Evolutionary conservation across 768 basidiomycete genomes (phyloP).

Genomic region (Paxillus rubicundulus): DNA sequence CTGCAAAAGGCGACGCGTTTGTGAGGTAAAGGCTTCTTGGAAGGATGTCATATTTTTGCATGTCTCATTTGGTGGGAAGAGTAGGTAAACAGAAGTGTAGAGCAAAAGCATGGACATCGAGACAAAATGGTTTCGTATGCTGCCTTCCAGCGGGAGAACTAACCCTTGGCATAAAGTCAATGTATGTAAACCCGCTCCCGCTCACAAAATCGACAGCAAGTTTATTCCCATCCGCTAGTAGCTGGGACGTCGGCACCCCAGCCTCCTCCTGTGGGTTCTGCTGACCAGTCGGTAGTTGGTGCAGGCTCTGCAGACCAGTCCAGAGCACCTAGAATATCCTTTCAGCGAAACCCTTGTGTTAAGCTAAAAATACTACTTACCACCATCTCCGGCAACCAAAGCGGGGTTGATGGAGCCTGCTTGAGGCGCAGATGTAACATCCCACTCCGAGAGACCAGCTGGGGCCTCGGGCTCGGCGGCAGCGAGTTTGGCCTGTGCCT

Average conservation of each 20-base stretch:
- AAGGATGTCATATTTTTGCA: conserved; percentile 18
- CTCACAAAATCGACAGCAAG: background rate
- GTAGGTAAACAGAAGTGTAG: conserved; percentile 15
- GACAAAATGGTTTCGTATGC: conserved; percentile 12
- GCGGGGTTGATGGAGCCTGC: conserved; percentile 77
- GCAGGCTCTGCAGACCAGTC: conserved; percentile 80
- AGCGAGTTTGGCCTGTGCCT: conserved; percentile 76
- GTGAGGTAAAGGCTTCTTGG: background rate
- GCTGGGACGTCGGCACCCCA: conserved; percentile 36
- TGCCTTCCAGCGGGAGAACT: conserved; percentile 6
- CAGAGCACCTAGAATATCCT: conserved; percentile 51
- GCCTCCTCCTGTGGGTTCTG: conserved; percentile 56
- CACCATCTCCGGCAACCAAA: conserved; percentile 62
- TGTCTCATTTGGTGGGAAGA: conserved; percentile 11
- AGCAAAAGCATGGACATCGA: conserved; percentile 18
- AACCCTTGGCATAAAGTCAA: background rate
- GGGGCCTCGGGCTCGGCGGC: conserved; percentile 59
- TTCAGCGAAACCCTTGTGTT: background rate
- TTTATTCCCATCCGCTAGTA: conserved; percentile 31
- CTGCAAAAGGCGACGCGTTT: background rate
- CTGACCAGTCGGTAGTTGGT: conserved; percentile 77
- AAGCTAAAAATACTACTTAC: conserved; percentile 25
- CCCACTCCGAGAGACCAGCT: conserved; percentile 64
- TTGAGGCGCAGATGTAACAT: conserved; percentile 63
- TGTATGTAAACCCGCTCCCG: conserved; percentile 3